Conservation (phyloP, 2,329 filamentous ascomycete genomes). For the Microascus cirrosus region DNA sequence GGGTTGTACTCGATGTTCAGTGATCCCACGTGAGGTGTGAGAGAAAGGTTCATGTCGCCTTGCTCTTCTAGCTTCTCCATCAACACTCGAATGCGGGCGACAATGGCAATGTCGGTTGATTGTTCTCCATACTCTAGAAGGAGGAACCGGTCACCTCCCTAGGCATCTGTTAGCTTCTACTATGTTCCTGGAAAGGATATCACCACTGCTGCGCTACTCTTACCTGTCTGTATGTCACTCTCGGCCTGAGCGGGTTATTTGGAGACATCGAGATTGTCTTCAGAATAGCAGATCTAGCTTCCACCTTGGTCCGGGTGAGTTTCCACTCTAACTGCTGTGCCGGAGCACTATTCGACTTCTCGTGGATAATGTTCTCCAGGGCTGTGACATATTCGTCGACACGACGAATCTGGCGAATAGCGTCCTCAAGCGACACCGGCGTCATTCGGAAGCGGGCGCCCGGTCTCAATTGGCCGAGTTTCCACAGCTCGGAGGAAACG, state of each 20-base stretch:
- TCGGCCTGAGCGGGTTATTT: background rate
- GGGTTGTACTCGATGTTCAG: background rate
- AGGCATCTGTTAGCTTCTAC: background rate
- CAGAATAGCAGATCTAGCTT: background rate
- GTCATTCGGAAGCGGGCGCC: slow-evolving; percentile 27
- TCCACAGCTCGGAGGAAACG: slow-evolving; percentile 47
- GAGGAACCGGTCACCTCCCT: background rate
- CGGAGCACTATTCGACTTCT: background rate
- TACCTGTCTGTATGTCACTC: background rate
- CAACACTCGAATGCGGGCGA: background rate
- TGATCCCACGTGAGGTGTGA: background rate
- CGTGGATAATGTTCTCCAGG: background rate
- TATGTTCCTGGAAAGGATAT: background rate
- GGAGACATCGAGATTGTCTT: background rate
- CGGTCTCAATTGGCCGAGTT: slow-evolving; percentile 49
- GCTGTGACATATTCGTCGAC: background rate
- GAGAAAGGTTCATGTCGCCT: background rate
- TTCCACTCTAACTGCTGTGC: background rate
- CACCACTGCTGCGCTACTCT: background rate
- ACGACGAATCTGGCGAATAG: background rate
- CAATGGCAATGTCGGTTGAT: background rate
- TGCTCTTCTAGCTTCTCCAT: background rate
- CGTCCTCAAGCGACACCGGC: background rate
- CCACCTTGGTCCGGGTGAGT: background rate
- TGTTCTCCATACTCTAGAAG: background rate